phyloP scores from a whole-genome alignment of 306 rosid species.

The Rosa rugosa region DNA sequence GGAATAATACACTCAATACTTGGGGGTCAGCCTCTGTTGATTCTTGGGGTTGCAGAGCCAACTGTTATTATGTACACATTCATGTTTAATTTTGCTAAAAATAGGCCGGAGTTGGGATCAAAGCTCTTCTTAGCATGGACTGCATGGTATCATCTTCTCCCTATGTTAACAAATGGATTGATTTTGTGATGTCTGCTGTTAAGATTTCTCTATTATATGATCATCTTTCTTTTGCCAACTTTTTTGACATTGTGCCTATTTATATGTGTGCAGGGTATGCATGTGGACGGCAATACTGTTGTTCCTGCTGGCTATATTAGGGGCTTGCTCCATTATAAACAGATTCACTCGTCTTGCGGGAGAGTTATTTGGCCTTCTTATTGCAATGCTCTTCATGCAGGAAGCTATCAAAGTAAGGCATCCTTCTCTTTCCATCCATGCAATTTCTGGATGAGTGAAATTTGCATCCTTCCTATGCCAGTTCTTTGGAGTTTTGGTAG shows the following conservation, averaged over 20 bases:
- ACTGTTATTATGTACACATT: conserved; percentile 82
- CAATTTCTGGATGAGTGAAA: conserved; percentile 1
- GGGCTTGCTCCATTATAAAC: conserved; percentile 80
- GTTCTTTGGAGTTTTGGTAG: background rate
- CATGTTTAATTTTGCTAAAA: conserved; percentile 79
- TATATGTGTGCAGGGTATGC: conserved; percentile 59
- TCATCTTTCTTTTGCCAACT: background rate
- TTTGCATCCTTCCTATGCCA: conserved; percentile 13
- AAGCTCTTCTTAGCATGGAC: conserved; percentile 78
- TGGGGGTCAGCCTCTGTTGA: conserved; percentile 82
- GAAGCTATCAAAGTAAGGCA: conserved; percentile 66
- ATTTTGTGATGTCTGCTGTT: conserved; percentile 7
- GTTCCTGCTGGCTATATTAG: conserved; percentile 69
- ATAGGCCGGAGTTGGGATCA: conserved; percentile 71
- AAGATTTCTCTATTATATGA: background rate
- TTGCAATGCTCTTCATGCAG: conserved; percentile 85
- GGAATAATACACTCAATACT: conserved; percentile 77
- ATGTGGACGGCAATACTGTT: conserved; percentile 71
- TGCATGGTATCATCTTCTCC: conserved; percentile 55
- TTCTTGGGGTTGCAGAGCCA: conserved; percentile 87
- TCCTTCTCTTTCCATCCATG: conserved; percentile 13
- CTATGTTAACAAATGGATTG: conserved; percentile 13
- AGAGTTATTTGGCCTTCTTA: conserved; percentile 84
- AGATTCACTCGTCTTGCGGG: conserved; percentile 81
- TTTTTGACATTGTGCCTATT: conserved; percentile 10